Base-by-base conservation (phyloP, 2,329 filamentous ascomycete genomes). In the Alternaria alternata region DNA sequence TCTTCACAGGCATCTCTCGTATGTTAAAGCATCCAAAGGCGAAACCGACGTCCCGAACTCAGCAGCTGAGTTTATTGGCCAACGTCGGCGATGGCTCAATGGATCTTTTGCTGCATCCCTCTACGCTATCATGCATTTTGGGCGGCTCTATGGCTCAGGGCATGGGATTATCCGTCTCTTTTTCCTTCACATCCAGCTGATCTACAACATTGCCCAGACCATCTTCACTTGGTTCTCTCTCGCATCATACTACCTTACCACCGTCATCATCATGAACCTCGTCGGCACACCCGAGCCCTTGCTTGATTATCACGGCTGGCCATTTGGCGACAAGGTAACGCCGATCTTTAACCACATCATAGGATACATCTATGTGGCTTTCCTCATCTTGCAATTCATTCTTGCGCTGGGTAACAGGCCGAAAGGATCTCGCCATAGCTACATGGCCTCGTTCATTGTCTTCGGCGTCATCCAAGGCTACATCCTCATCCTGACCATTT, bases 111-210 rank as follows among this genome's bases (percentile, higher is more conserved):
- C 95, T 56, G 95, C 95, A 79, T 93, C 92, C 80, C 89, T 98
- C 78, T 99, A 99, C 84, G 92, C 95, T 24, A 87, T 98, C 68
- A 97, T 99, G 91, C 95, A 99, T 80, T 99, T 99, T 75, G 92
- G 93, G 46, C 91, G 95, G 69, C 96, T 98, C 91, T 99, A 98
- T 87, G 96, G 96, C 86, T 94, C 90, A 78, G 94, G 94, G 43
- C 95, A 99, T 85, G 98, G 97, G 86, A 86, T 98, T 66, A 81
- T 98, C 68, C 94, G 95, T 84, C 97, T 98, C 94, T 92, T 98
- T 86, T 97, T 99, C 87, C 88, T 99, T 79, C 95, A 98, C 83
- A 84, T 99, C 69, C 95, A 99, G 81, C 88, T 98, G 80, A 74
- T 98, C 75, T 99, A 99, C 88, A 98, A 97, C 83, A 85, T 93